phyloP scores from a whole-genome alignment of 257 asterid genomes.

The Asclepias syriaca region DNA sequence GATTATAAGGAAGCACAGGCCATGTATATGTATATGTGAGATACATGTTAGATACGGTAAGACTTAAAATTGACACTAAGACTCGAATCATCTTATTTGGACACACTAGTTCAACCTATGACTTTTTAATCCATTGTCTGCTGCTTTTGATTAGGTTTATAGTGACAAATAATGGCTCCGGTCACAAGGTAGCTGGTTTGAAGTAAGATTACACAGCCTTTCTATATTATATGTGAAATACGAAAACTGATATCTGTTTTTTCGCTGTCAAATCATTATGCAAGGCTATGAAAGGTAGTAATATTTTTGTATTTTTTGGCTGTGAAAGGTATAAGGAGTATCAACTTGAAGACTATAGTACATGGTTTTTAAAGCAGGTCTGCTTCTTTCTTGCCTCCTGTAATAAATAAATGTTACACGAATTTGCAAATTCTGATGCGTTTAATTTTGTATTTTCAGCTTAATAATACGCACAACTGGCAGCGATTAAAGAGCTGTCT shows the following conservation, averaged over 20 bases:
- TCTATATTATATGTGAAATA: not conserved
- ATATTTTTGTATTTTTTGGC: slow-evolving; percentile 10
- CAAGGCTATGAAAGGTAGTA: not conserved
- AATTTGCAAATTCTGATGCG: not conserved
- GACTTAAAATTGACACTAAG: not conserved
- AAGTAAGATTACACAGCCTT: slow-evolving; percentile 39
- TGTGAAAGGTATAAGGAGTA: slow-evolving; percentile 73
- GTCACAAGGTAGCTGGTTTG: slow-evolving; percentile 67
- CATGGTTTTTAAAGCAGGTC: slow-evolving; percentile 88
- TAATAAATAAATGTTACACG: not conserved
- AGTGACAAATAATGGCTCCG: slow-evolving; percentile 81
- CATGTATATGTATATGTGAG: not conserved
- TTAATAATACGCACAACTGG: slow-evolving; percentile 75
- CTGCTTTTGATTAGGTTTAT: slow-evolving; percentile 59
- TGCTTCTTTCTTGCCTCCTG: slow-evolving; percentile 16
- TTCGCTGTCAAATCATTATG: too few relatives aligned
- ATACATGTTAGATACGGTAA: not conserved
- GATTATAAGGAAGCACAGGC: not conserved
- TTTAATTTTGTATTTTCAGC: slow-evolving; percentile 38
- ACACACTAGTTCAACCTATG: not conserved
- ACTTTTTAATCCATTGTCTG: slow-evolving; percentile 2
- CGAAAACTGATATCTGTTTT: too few relatives aligned
- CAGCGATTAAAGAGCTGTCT: slow-evolving; percentile 73
- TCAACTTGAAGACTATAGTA: slow-evolving; percentile 83
- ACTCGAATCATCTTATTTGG: not conserved